Percentiles rank a stretch among this genome's conserved stretches.
Conservation (phyloP, 108 stramenopile species). For the Aurantiochytrium sp. region DNA sequence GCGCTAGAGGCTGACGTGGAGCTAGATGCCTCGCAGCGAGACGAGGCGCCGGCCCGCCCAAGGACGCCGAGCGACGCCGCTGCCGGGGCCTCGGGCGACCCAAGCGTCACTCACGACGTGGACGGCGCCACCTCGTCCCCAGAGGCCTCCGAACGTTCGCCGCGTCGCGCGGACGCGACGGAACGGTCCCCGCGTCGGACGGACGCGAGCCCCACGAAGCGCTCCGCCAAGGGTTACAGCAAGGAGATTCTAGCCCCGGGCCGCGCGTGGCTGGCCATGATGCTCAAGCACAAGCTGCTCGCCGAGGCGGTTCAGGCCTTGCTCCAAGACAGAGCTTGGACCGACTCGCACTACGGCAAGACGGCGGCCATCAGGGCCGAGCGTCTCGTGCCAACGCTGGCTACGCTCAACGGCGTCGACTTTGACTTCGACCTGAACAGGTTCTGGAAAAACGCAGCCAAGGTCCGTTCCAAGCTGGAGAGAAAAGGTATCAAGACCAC, state of each 20-base stretch:
- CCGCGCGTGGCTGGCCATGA: constrained; percentile 13
- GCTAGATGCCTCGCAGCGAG: background rate
- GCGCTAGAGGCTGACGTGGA: background rate
- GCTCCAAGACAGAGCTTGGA: background rate
- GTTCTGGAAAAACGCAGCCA: background rate
- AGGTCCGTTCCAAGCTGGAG: background rate
- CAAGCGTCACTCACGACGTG: too few species aligned
- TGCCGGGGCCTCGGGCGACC: too few species aligned
- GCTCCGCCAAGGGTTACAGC: too few species aligned
- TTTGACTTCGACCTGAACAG: background rate
- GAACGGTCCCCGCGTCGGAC: too few species aligned
- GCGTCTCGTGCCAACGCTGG: background rate
- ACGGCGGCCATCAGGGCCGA: background rate
- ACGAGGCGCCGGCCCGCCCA: too few species aligned
- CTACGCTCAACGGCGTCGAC: background rate
- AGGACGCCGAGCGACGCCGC: too few species aligned
- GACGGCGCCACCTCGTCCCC: too few species aligned
- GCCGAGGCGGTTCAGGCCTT: background rate
- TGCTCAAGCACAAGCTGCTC: constrained; percentile 22
- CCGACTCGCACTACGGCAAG: background rate
- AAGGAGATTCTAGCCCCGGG: background rate
- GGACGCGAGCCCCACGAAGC: too few species aligned
- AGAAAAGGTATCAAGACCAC: background rate
- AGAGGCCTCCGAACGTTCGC: too few species aligned
- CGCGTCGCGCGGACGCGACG: too few species aligned